Base-by-base conservation (phyloP, 2,329 filamentous ascomycete species). In the Fragosphaeria purpurea region DNA sequence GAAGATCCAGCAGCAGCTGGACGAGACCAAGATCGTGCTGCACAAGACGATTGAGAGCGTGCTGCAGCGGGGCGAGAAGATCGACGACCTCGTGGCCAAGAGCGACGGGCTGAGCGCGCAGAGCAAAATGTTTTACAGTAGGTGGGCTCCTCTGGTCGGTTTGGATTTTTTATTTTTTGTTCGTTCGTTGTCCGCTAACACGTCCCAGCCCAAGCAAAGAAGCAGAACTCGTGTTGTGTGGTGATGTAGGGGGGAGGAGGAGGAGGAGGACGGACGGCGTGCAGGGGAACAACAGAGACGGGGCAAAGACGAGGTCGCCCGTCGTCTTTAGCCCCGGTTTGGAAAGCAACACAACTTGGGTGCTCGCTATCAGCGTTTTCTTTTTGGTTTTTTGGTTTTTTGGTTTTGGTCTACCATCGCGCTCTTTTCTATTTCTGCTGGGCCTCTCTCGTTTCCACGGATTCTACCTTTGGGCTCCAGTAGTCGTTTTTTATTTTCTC, bases 121-220 rank as follows among this genome's bases (percentile, higher is more conserved):
- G 75, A 95, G 88, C 72, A 97, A 95, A 78, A 91, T 94, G 85
- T 98, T 98, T 68, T 97, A 97, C 68, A 88, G 85, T 56, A 11
- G 7, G 22, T 22, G 22, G 22, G 22, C 22, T 22, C 22, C 22
- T 22, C 22, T 22, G 22, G 22, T 22, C 3, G 22, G 22, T 22
- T 22, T 22, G 22, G 22, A 3, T 22, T 22, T 22, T 22, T 22
- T 22, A 2, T 22, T 22, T 22, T 22, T n/a, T n/a, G n/a, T n/a
- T n/a, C n/a, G 22, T 22, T 22, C 22, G 22, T 22, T 22, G 22
- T 22, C 22, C 22, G 22, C 48, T 46, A 42, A 46, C 43, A 22
- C 48, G 13, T 48, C 22, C 22, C 22, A 77, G 74, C 72, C 66
- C 70, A 83, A 75, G 84, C 84, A 63, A 88, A 88, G 76, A 87